A percentile compares a stretch with the other conserved stretches of the same genome.
phyloP scores from a whole-genome alignment of 2,329 filamentous ascomycete genomes.

The Neoscytalidium dimidiatum region DNA sequence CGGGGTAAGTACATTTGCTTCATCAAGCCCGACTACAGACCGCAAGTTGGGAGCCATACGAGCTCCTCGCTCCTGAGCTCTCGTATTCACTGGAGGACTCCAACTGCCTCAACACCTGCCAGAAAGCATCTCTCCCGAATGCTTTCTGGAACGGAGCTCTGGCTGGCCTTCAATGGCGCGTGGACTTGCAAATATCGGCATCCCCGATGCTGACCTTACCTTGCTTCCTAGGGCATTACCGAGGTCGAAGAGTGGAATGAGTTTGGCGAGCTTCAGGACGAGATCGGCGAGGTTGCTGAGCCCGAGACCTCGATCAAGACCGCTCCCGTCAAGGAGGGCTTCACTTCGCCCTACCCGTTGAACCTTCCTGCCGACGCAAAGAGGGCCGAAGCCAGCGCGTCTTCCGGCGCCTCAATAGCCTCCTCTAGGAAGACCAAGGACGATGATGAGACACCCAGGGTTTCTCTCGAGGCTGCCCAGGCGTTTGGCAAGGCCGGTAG shows the following conservation, averaged over 20 bases:
- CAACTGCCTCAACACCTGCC: too few relatives aligned
- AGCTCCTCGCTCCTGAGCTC: background rate
- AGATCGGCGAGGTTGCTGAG: conserved; percentile 61
- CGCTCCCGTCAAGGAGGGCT: conserved; percentile 29
- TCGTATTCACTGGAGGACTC: too few relatives aligned
- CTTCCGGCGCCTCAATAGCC: conserved; percentile 16
- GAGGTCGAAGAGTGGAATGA: conserved; percentile 99
- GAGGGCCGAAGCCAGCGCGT: conserved; percentile 20
- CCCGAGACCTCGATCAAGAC: conserved; percentile 28
- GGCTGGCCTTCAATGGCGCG: background rate
- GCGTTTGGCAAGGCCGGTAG: conserved; percentile 39
- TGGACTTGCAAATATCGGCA: too few relatives aligned
- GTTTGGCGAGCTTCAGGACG: conserved; percentile 89
- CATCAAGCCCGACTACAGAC: background rate
- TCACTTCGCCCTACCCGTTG: conserved; percentile 25
- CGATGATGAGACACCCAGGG: conserved; percentile 31
- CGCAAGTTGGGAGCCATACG: background rate
- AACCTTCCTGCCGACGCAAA: background rate
- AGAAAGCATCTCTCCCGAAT: background rate
- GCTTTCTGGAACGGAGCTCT: background rate
- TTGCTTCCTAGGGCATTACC: conserved; percentile 70
- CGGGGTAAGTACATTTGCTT: conserved; percentile 63
- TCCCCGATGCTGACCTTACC: background rate
- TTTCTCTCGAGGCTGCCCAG: conserved; percentile 34
- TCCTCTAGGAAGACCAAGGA: conserved; percentile 22